Conservation (phyloP, 352 stramenopile genomes). For the Elongisporangium undulatum region DNA sequence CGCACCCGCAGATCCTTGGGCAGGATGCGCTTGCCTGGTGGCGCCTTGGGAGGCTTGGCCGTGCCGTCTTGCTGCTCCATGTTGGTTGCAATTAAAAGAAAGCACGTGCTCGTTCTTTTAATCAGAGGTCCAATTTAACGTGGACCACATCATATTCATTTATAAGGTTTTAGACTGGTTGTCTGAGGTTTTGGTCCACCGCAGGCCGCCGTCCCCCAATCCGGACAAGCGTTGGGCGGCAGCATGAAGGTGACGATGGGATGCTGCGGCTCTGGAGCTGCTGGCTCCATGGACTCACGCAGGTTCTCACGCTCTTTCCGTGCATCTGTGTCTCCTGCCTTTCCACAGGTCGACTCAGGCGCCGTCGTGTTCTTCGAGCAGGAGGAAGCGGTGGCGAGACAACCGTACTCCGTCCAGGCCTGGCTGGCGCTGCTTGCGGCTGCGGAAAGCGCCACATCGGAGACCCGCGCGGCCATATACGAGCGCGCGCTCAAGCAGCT, state of each 20-base stretch:
- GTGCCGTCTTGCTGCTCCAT: not conserved
- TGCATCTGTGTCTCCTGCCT: not conserved
- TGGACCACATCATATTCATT: not conserved
- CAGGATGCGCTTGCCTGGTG: slow-evolving; percentile 38
- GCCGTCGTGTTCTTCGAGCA: slow-evolving; percentile 34
- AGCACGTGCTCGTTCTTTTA: not conserved
- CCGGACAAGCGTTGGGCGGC: too few relatives aligned
- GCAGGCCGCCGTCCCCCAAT: not conserved
- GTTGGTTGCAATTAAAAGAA: not conserved
- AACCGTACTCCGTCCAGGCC: slow-evolving; percentile 82
- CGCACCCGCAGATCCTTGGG: slow-evolving; percentile 69
- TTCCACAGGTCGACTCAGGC: not conserved
- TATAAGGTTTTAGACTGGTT: not conserved
- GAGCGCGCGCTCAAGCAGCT: slow-evolving; percentile 83
- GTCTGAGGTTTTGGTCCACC: not conserved
- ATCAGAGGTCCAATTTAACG: not conserved
- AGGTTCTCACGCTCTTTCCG: not conserved
- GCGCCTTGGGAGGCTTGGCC: not conserved
- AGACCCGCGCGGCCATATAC: slow-evolving; percentile 59
- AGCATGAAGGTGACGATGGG: not conserved
- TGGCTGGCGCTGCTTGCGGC: slow-evolving; percentile 73
- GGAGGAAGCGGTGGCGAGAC: slow-evolving; percentile 81
- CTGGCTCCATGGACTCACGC: not conserved
- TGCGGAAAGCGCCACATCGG: slow-evolving; percentile 5
- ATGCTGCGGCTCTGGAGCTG: not conserved